A percentile compares a stretch with the other conserved stretches of the same genome.
These are phyloP conservation scores for Mycena capillaripes DNA, from an alignment of 768 basidiomycete genomes.

Conservation along the genomic window DNA sequence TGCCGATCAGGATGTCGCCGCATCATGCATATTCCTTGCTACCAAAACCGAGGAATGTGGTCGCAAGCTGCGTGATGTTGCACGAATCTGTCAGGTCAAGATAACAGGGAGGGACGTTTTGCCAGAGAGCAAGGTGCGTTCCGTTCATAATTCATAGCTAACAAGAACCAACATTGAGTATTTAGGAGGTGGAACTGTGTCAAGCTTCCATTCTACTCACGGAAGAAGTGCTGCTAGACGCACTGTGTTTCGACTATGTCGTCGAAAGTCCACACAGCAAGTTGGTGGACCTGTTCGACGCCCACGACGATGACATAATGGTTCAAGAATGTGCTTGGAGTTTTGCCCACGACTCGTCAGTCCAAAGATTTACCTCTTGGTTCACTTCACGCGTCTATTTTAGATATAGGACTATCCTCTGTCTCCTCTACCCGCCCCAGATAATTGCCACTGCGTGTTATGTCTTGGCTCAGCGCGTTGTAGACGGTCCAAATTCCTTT, in stretches of 20 bases:
- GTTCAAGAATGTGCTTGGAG: constrained; percentile 89
- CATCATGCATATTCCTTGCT: constrained; percentile 88
- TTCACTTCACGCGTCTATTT: constrained; percentile 18
- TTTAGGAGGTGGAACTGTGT: constrained; percentile 82
- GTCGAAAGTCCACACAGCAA: constrained; percentile 83
- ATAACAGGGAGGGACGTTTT: constrained; percentile 69
- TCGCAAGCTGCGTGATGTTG: constrained; percentile 88
- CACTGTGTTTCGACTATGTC: constrained; percentile 88
- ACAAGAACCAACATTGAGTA: neutral
- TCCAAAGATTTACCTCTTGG: constrained; percentile 33
- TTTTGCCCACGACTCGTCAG: constrained; percentile 89
- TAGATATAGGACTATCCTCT: constrained; percentile 86
- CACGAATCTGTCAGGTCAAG: constrained; percentile 81
- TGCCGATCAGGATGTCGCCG: constrained; percentile 78
- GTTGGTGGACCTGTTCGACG: constrained; percentile 80
- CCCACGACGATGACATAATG: constrained; percentile 58
- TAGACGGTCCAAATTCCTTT: constrained; percentile 80
- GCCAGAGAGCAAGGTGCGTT: constrained; percentile 72
- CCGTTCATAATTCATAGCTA: neutral
- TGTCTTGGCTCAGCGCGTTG: constrained; percentile 79
- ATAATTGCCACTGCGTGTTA: constrained; percentile 85
- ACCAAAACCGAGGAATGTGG: constrained; percentile 95
- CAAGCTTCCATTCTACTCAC: constrained; percentile 77
- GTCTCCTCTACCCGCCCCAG: constrained; percentile 76
- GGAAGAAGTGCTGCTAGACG: constrained; percentile 86